Percentiles rank a stretch among this genome's conserved stretches.
phyloP scores from a whole-genome alignment of 495 filamentous ascomycete genomes.

The Amphirosellinia nigrospora region DNA sequence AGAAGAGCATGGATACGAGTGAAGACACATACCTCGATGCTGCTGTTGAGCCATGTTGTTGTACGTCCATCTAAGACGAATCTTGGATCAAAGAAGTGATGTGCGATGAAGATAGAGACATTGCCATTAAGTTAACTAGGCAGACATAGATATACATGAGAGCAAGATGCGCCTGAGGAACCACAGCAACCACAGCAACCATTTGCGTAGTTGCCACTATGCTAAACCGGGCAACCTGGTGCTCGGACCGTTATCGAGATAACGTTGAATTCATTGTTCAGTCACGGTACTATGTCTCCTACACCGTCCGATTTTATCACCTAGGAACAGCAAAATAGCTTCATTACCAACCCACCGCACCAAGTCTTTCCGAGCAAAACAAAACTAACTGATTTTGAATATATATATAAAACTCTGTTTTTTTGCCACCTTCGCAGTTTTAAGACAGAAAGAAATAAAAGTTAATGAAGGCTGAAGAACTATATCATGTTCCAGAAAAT shows the following conservation, averaged over 20 bases:
- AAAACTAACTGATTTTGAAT: neutral
- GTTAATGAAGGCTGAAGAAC: neutral
- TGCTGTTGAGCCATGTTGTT: slow-evolving; percentile 1
- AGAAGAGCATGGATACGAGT: neutral
- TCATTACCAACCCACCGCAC: neutral
- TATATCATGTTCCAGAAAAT: neutral
- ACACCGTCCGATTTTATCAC: no score
- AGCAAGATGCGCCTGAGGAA: neutral
- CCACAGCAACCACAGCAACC: slow-evolving; percentile 9
- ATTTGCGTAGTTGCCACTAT: neutral
- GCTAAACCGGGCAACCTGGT: neutral
- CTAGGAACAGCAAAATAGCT: neutral
- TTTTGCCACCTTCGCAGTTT: neutral
- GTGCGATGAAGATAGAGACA: neutral
- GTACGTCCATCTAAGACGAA: neutral
- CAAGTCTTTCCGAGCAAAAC: neutral
- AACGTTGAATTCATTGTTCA: neutral
- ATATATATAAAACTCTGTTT: neutral
- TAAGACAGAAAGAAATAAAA: neutral
- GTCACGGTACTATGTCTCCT: no score
- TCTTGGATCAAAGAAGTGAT: neutral
- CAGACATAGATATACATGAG: neutral
- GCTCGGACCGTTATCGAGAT: neutral
- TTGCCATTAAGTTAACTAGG: neutral
- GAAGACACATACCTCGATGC: neutral